Evolutionary conservation across 257 asterid species (phyloP).

Genomic region (Solanum gandarillasii): DNA sequence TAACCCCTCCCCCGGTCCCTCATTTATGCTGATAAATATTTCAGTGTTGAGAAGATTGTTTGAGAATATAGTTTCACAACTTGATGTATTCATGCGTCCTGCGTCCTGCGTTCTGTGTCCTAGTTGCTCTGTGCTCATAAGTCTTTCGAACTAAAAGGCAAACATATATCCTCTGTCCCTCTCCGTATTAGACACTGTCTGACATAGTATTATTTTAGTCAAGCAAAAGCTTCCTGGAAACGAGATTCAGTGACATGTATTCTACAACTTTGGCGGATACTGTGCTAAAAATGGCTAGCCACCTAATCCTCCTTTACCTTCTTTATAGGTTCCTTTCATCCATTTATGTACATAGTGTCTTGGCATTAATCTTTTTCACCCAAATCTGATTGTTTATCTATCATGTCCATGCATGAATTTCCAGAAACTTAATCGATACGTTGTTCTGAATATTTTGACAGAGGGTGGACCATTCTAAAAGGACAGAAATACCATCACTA

Average conservation of each 20-base stretch:
- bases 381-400: background rate
- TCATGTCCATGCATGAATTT: background rate
- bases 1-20: background rate
- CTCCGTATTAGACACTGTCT: background rate
- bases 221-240: background rate
- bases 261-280: background rate
- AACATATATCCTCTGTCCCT: background rate
- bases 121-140: background rate
- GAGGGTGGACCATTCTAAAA: conserved; percentile 95
- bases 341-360: background rate
- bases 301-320: background rate
- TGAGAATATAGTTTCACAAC: background rate
- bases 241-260: background rate
- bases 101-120: background rate
- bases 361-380: background rate
- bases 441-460: conserved; percentile 7
- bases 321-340: background rate
- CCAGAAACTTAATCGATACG: background rate
- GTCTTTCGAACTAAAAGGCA: background rate
- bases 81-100: background rate
- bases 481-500: conserved; percentile 89
- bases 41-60: background rate
- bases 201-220: background rate
- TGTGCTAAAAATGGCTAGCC: background rate
- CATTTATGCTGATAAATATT: background rate